Percentiles rank a stretch among this genome's conserved stretches.
These are phyloP conservation scores for Trifolium fragiferum DNA, from an alignment of 306 rosid genomes.

Conservation along the genomic window DNA sequence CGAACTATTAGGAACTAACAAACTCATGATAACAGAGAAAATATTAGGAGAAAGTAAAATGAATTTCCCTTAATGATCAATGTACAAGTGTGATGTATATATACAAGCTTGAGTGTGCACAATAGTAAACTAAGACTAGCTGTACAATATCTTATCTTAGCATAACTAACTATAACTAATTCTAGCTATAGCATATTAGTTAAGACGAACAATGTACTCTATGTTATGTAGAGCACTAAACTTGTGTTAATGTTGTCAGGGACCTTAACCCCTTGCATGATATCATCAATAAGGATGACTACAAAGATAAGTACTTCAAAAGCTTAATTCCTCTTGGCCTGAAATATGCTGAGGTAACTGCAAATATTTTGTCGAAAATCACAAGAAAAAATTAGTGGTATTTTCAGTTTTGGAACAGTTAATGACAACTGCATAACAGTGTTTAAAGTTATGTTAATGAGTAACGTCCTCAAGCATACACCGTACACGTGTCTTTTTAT, in stretches of 20 bases:
- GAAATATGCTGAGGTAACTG: slow-evolving; percentile 76
- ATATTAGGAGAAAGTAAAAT: too few species aligned
- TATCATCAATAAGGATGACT: slow-evolving; percentile 61
- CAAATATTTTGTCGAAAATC: slow-evolving; percentile 18
- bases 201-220: slow-evolving; percentile 12
- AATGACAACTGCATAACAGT: not conserved
- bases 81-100: too few species aligned
- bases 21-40: too few species aligned
- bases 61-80: too few species aligned
- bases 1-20: not conserved
- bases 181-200: too few species aligned
- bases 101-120: too few species aligned
- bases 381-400: not conserved
- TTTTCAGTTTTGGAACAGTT: slow-evolving; percentile 25
- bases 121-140: too few species aligned
- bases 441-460: slow-evolving; percentile 9
- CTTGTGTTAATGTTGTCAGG: slow-evolving; percentile 53
- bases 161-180: too few species aligned
- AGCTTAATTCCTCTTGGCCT: slow-evolving; percentile 76
- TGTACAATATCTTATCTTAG: too few species aligned
- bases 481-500: not conserved
- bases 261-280: slow-evolving; percentile 94
- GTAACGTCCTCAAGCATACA: not conserved
- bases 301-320: slow-evolving; percentile 79
- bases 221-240: slow-evolving; percentile 26